Base-by-base conservation (phyloP, 371 early-diverging fungal species). In the Mortierella sp. region DNA sequence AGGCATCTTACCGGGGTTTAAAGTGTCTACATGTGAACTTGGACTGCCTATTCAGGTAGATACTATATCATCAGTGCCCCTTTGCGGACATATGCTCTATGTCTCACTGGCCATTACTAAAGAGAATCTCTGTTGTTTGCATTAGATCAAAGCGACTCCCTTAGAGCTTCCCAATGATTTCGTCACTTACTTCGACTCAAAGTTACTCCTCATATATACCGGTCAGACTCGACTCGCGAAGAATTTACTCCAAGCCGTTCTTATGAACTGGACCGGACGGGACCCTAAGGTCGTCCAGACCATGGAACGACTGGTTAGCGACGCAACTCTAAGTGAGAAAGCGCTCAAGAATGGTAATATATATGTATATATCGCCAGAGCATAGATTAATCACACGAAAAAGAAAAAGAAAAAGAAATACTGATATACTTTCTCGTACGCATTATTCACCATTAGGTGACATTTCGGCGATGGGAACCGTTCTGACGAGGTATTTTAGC, bases 181-280 rank as follows among this genome's bases (percentile, higher is more conserved):
- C 47, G 26, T 67, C 21, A 14, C 48, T 2, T 9, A n/a, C 1
- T 60, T 78, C 51, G 39, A 70, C 24, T 55, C 65, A 0, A 44
- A 68, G 19, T 27, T 78, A 1, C 23, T 78, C 0, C 57, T 78
- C 50, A 71, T 78, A 37, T 78, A 71, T 34, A 78, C 79, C 2
- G 79, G 71, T 8, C 39, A 70, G 56, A 70, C 79, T 0, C 67
- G 79, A 2, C 72, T 78, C 15, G 79, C 79, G 30, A 71, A 71
- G 30, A 71, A 78, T 46, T 30, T 78, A 4, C 56, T 78, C 9
- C 66, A 71, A 21, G 65, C 68, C 1, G 79, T 78, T 6, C 58
- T 78, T 3, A 58, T 60, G 50, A 70, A 78, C 14, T 78, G 79
- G 79, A 59, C 60, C 2, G 59, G 63, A 0, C 71, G 56, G 14